These are phyloP conservation scores for Dendrocalamus latiflorus DNA, from an alignment of 202 grass and related monocot species.

Conservation along the genomic window DNA sequence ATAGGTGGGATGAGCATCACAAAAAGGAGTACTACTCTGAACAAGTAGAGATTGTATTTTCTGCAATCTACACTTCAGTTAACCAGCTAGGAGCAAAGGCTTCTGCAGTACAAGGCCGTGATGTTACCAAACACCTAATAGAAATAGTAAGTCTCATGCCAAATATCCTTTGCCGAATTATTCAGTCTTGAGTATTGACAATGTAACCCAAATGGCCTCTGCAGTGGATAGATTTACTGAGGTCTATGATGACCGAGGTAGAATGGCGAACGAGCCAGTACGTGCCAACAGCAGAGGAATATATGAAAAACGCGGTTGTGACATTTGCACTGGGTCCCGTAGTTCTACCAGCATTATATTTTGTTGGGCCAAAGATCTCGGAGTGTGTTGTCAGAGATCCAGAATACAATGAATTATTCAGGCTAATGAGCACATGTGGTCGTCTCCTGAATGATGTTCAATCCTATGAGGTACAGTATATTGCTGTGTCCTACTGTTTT, in stretches of 20 bases:
- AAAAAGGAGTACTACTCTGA: conserved; percentile 44
- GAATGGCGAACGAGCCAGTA: conserved; percentile 36
- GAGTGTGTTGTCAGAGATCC: conserved; percentile 20
- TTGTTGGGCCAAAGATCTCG: conserved; percentile 49
- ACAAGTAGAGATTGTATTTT: conserved; percentile 68
- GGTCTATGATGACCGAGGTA: conserved; percentile 65
- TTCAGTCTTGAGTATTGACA: background rate
- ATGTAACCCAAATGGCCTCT: background rate
- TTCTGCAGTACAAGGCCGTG: conserved; percentile 42
- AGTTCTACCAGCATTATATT: conserved; percentile 59
- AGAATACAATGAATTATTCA: conserved; percentile 53
- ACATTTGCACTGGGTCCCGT: conserved; percentile 58
- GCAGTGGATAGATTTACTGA: conserved; percentile 54
- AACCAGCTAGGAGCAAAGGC: conserved; percentile 55
- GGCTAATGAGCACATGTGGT: conserved; percentile 55
- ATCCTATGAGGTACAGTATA: conserved; percentile 39
- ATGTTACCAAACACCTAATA: conserved; percentile 30
- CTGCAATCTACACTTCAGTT: conserved; percentile 38
- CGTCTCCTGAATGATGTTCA: conserved; percentile 67
- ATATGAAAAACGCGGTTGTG: conserved; percentile 49
- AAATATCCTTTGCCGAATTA: background rate
- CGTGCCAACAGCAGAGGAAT: conserved; percentile 46
- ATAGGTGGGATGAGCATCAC: conserved; percentile 59
- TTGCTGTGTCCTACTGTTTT: background rate
- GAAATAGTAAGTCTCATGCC: background rate